Evolutionary conservation across 768 basidiomycete genomes (phyloP).

Genomic region (Crucibulum laeve): DNA sequence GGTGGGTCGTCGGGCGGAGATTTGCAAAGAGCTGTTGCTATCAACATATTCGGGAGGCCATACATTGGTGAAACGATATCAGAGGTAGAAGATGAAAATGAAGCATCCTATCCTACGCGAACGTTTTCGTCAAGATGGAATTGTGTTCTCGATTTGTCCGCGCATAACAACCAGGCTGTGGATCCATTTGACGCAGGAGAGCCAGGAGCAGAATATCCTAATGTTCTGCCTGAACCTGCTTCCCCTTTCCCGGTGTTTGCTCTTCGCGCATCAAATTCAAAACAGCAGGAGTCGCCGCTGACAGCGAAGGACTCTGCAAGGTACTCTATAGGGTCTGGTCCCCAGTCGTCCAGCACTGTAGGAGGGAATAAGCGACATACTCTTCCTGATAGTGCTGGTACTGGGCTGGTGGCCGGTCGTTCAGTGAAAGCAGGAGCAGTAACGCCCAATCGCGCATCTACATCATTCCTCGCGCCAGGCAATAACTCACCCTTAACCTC

Average conservation of each 20-base stretch:
- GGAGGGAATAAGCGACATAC: background rate
- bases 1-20: conserved; percentile 26
- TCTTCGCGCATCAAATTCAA: conserved; percentile 8
- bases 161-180: conserved; percentile 25
- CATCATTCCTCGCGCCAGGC: background rate
- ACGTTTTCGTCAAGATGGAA: conserved; percentile 88
- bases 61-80: conserved; percentile 23
- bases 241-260: conserved; percentile 67
- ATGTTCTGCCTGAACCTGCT: conserved; percentile 66
- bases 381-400: background rate
- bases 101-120: conserved; percentile 53
- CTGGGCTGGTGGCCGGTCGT: conserved; percentile 1
- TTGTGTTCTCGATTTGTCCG: conserved; percentile 75
- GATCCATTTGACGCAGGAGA: conserved; percentile 28
- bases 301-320: conserved; percentile 9
- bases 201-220: conserved; percentile 26
- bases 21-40: conserved; percentile 73
- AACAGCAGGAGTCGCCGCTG: conserved; percentile 11
- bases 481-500: conserved; percentile 20
- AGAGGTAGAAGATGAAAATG: background rate
- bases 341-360: background rate
- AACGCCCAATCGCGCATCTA: background rate
- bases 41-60: conserved; percentile 75
- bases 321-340: background rate
- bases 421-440: conserved; percentile 6